Percentiles rank a stretch among this genome's conserved stretches.
Conservation (phyloP, 148 eudicot species). For the Rhododendron williamsianum region DNA sequence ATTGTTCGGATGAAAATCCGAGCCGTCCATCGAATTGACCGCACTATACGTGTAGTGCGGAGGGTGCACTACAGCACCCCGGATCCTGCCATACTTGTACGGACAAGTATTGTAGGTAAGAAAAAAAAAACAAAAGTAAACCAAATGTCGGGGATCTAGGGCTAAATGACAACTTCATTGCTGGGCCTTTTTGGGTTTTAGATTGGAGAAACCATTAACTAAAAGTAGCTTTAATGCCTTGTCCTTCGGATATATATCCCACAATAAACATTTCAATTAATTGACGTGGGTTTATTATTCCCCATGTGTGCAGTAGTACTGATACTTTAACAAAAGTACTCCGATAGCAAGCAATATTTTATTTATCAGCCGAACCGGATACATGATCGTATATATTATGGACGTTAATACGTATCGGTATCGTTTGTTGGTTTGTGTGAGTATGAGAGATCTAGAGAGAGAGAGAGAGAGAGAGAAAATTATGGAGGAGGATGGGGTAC, state of each 20-base stretch:
- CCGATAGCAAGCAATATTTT: neutral
- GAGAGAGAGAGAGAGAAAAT: neutral
- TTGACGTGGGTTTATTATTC: neutral
- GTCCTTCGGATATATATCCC: neutral
- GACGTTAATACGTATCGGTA: neutral
- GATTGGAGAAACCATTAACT: neutral
- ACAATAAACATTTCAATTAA: neutral
- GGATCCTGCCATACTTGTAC: too few relatives aligned
- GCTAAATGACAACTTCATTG: conserved; percentile 3
- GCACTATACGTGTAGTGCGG: too few relatives aligned
- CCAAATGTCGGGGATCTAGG: neutral
- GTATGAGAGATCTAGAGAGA: neutral
- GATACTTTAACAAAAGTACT: neutral
- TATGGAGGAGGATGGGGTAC: neutral
- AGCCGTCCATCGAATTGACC: too few relatives aligned
- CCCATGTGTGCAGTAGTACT: neutral
- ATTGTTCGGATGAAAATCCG: too few relatives aligned
- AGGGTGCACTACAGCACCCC: too few relatives aligned
- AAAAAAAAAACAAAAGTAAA: neutral
- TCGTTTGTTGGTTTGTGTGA: too few relatives aligned
- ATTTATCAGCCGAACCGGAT: neutral
- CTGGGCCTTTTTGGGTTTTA: neutral
- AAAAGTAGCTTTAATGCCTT: conserved; percentile 6
- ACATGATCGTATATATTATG: too few relatives aligned
- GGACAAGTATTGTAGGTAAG: neutral